These are phyloP conservation scores for Nymphaea colorata DNA, from an alignment of 164 flowering plant species.

Conservation along the genomic window DNA sequence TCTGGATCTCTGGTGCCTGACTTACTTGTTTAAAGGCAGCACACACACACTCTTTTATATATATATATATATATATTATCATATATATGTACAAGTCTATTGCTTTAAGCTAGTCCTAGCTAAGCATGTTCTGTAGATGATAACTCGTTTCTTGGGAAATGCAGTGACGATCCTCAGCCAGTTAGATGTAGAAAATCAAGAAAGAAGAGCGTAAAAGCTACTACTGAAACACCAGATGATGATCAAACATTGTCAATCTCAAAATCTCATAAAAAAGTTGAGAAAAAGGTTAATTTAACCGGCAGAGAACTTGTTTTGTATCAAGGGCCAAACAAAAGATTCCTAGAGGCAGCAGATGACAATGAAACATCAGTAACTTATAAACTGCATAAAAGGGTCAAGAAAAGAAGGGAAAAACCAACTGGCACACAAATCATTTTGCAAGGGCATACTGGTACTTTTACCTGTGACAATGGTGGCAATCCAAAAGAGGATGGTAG, in stretches of 20 bases:
- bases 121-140: neutral
- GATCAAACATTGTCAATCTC: neutral
- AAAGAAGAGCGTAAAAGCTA: neutral
- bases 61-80: no score
- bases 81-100: no score
- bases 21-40: no score
- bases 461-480: neutral
- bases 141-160: slow-evolving; percentile 3
- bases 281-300: neutral
- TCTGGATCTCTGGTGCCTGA: neutral
- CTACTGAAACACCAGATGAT: neutral
- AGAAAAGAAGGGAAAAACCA: neutral
- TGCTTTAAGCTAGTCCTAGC: neutral
- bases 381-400: slow-evolving; percentile 2
- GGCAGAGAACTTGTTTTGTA: neutral
- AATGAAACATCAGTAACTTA: slow-evolving; percentile 12
- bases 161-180: slow-evolving; percentile 15
- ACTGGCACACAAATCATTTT: neutral
- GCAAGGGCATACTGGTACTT: neutral
- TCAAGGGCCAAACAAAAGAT: slow-evolving; percentile 1
- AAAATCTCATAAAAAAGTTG: neutral
- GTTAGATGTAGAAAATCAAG: slow-evolving; percentile 2
- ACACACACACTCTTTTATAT: no score
- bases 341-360: slow-evolving; percentile 5
- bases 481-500: neutral